These are phyloP conservation scores for Austropuccinia psidii DNA, from an alignment of 1,284 basidiomycete species.

Conservation along the genomic window DNA sequence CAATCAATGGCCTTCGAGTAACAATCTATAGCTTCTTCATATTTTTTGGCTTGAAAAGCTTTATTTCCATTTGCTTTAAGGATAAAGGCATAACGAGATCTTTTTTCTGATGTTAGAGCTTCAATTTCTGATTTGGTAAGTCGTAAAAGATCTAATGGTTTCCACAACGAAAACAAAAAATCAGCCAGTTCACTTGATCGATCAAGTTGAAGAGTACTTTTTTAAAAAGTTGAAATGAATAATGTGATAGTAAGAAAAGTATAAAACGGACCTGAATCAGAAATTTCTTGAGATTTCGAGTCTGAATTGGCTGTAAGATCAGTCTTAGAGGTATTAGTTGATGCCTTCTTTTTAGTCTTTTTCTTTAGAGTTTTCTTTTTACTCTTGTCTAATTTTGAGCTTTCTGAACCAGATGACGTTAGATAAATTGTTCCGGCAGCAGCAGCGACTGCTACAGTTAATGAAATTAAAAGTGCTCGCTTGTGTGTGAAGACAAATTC, in stretches of 20 bases:
- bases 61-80: slow-evolving; percentile 86
- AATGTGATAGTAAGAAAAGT: no score
- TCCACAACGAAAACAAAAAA: neutral
- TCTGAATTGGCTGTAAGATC: neutral
- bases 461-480: slow-evolving; percentile 10
- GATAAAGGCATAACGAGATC: slow-evolving; percentile 63
- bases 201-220: neutral
- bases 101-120: slow-evolving; percentile 54
- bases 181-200: neutral
- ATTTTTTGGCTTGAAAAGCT: slow-evolving; percentile 73
- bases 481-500: slow-evolving; percentile 3
- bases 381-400: slow-evolving; percentile 9
- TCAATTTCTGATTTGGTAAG: slow-evolving; percentile 23
- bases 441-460: slow-evolving; percentile 26
- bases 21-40: slow-evolving; percentile 65
- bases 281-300: neutral
- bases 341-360: neutral
- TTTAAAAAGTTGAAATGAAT: no score
- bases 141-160: slow-evolving; percentile 8
- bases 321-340: neutral
- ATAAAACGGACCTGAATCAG: neutral
- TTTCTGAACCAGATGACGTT: neutral
- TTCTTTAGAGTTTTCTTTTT: slow-evolving; percentile 31
- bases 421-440: slow-evolving; percentile 34
- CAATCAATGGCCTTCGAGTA: slow-evolving; percentile 83